phyloP scores from a whole-genome alignment of 805 yeast genomes.

The Ogataea methanolica region DNA sequence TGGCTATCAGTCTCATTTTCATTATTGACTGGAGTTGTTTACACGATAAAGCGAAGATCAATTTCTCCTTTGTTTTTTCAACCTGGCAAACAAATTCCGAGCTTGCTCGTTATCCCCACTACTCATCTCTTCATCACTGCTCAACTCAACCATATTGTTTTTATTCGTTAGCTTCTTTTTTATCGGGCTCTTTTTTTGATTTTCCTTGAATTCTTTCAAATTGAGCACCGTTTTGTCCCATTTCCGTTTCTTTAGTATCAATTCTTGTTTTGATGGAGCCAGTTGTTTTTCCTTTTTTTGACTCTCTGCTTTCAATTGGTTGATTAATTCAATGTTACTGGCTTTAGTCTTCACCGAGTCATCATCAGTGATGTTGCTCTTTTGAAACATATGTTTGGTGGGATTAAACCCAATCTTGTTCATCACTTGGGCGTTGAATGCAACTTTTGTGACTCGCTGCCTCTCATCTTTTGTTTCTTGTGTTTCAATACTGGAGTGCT shows the following conservation, averaged over 20 bases:
- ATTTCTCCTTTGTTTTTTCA: too few relatives aligned
- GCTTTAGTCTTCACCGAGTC: neutral
- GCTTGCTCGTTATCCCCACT: neutral
- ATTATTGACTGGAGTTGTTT: too few relatives aligned
- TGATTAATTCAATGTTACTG: conserved; percentile 5
- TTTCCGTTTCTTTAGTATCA: conserved; percentile 9
- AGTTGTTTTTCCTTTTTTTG: conserved; percentile 12
- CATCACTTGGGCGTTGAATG: conserved; percentile 20
- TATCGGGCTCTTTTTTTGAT: neutral
- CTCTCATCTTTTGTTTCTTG: conserved; percentile 15
- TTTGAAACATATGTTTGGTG: conserved; percentile 20
- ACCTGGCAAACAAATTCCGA: too few relatives aligned
- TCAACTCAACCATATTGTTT: conserved; percentile 6
- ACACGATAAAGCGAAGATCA: too few relatives aligned
- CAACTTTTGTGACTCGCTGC: conserved; percentile 23
- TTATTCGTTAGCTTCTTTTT: neutral
- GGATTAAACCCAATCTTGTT: conserved; percentile 29
- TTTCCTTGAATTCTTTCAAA: neutral
- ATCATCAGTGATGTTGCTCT: neutral
- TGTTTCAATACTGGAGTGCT: conserved; percentile 12
- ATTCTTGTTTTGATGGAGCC: conserved; percentile 15
- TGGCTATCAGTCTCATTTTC: too few relatives aligned
- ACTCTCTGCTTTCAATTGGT: conserved; percentile 8
- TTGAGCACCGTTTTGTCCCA: conserved; percentile 8
- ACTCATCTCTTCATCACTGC: conserved; percentile 5